A percentile compares a stretch with the other conserved stretches of the same genome.
These are phyloP conservation scores for Capronia coronata DNA, from an alignment of 2,329 filamentous ascomycete genomes.

Conservation along the genomic window DNA sequence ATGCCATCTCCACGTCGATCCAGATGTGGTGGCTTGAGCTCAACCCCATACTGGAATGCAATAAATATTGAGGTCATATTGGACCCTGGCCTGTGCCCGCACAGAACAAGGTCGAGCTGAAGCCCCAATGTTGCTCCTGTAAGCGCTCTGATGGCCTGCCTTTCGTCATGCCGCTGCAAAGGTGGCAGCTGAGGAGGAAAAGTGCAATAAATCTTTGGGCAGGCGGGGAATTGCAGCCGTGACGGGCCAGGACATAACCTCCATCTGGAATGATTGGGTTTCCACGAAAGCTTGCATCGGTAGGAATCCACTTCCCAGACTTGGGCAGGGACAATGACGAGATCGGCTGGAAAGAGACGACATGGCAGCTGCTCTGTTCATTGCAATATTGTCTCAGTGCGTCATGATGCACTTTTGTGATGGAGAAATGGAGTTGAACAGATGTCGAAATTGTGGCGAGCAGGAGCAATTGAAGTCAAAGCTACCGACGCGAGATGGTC, in stretches of 20 bases:
- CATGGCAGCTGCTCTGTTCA: not conserved
- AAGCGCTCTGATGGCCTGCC: not conserved
- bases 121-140: not conserved
- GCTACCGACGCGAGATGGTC: not conserved
- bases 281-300: not conserved
- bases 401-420: not conserved
- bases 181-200: not conserved
- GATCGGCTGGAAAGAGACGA: not conserved
- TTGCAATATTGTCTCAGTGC: not conserved
- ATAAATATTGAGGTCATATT: not conserved
- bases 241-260: no score
- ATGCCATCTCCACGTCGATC: not conserved
- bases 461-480: not conserved
- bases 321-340: not conserved
- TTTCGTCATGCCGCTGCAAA: not conserved
- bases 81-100: not conserved
- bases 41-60: not conserved
- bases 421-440: not conserved
- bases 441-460: not conserved
- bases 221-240: not conserved
- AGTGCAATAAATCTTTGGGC: not conserved
- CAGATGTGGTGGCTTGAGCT: not conserved
- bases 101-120: not conserved
- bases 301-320: not conserved
- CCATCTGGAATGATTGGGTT: not conserved